Evolutionary conservation across 371 early-diverging fungal species (phyloP), one percentile per base, ranked within the genome.

Genomic region (Mucor velutinosus): DNA sequence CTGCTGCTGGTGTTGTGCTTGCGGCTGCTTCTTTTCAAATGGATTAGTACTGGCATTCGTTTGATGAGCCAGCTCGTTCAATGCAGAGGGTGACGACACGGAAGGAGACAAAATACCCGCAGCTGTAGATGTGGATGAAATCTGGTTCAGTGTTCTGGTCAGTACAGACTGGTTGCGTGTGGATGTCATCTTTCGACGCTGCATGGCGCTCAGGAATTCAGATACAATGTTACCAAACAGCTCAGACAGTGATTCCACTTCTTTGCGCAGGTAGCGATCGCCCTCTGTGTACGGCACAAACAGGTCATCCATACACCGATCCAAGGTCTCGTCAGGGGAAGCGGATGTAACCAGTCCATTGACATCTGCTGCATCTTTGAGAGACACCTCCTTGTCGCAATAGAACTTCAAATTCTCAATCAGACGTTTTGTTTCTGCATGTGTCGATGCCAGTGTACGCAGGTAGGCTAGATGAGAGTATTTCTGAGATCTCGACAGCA

Each of bases 281-380:
- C 92, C 92, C 49, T 95, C 95, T n/a, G 92, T 90, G 74, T 94
- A 96, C 30, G 97, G 94, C 8, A 96, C 94, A 82, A 96, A 98
- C 55, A 98, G 84, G 72, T 98, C 98, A 61, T 94, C 95, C 81
- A 94, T 89, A 69, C 94, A 95, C 41, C 97, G 90, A 65, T 96
- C 93, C 55, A 97, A 66, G 7, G 89, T 87, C 55, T 82, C 81
- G n/a, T 85, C 84, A 7, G 80, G 76, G 39, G 90, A 78, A 60
- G 80, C 66, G 61, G 86, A 67, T 61, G 85, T 66, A 15, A 73
- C 79, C 0, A 79, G 65, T 6, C 80, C 78, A 51, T 70, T 78
- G 1, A 68, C 67, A 29, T 78, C 76, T 0, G 66, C 60, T 0
- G 74, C 49, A 37, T 67, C 70, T 15, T 67, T 73, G 3, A 77